Base-by-base conservation (phyloP, 2,329 filamentous ascomycete genomes). In the Colletotrichum graminicola region DNA sequence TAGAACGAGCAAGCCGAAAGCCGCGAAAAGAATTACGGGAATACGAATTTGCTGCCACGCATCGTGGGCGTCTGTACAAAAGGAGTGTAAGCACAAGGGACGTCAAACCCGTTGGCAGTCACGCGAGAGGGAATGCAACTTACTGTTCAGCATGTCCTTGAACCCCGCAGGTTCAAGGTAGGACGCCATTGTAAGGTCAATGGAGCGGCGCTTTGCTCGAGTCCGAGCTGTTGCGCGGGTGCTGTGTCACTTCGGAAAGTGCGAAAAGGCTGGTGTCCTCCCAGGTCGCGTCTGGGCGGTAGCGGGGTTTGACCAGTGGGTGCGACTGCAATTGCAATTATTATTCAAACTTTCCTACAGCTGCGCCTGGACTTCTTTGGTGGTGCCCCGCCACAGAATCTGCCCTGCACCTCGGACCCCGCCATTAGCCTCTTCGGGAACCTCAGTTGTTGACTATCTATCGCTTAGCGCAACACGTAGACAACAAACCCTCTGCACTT, bases 21-120 rank as follows among this genome's bases (percentile, higher is more conserved):
- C 67, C 10, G 62, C 61, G 47, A 65, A 63, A n/a, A 74, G 51
- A 26, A 74, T 59, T 11, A 72, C 71, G 32, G 73, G 73, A 29
- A 74, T 62, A 39, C 73, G 73, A 36, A 74, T 34, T 63, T 74
- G 63, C 60, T 74, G 67, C 73, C 73, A 74, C 29, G 23, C 57
- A 61, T 74, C 71, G 64, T 72, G 64, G 51, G 63, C 32, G 26
- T 68, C 73, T 74, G 26, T 11, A 47, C 32, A 64, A n/a, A 60
- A 34, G 43, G 36, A 41, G 49, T 34, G 21, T 47, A 23, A 55
- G 69, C 34, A 49, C 52, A 45, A 57, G 41, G 34, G 21, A 49
- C 60, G 55, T 63, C 10, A 32, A 32, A 41, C 12, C 55, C 36
- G 12, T 57, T 47, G 54, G 39, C 41, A 36, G 60, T 34, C 60